Base-by-base conservation (phyloP, 345 rosid genomes). In the Physaria fendleri region DNA sequence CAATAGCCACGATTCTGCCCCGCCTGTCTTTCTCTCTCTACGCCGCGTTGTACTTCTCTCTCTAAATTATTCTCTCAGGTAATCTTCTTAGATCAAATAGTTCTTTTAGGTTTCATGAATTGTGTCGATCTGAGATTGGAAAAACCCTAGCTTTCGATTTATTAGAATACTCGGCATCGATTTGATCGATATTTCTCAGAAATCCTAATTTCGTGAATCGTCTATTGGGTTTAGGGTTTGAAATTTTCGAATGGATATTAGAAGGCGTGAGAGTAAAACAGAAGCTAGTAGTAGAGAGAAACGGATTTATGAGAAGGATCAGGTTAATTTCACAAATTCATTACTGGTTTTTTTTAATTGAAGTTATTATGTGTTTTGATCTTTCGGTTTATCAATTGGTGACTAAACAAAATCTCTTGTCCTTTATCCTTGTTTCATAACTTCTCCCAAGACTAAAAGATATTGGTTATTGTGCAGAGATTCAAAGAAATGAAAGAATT, bases 401-500 rank as follows among this genome's bases (percentile, higher is more conserved):
- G 29, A 0, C 6, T 93, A 41, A 65, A 13, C 46, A 42, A 34
- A 20, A 25, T 51, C n/a, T 25, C 20, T 21, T 22, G 39, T 22
- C 12, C 28, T 0, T 2, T 47, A 1, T 42, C 35, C 28, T 8
- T 61, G 16, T 37, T 64, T 21, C 48, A 37, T 51, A 43, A 33
- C 5, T 14, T 32, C 34, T 23, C 42, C 20, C 8, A 18, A 59
- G n/a, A 22, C 9, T 28, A 15, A 42, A 1, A 20, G 39, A 25
- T 34, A 8, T 0, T 30, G 55, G 8, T 21, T 21, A 13, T 53
- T 33, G 13, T 77, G 75, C 78, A 93, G 99, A 80, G 97, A 14
- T 93, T 93, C 69, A 93, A 93, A 74, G 97, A 87, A 69, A 93
- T 93, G 97, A 83, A 74, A 75, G 99, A 89, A 65, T 81, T 87